Evolutionary conservation across 768 basidiomycete genomes (phyloP).

Genomic region (Leccinellum albellum): DNA sequence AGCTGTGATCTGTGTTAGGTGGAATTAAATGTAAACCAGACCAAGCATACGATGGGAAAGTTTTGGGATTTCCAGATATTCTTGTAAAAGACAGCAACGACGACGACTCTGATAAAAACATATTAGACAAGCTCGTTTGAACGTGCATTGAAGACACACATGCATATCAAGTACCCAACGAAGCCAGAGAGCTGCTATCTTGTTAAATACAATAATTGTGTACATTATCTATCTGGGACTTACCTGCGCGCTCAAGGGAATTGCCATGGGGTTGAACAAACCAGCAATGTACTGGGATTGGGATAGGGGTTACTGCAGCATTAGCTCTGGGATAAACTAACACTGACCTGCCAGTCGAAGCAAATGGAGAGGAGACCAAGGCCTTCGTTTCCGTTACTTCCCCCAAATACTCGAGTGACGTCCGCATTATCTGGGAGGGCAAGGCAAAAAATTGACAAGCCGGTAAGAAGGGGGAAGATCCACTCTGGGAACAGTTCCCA

Average conservation of each 20-base stretch:
- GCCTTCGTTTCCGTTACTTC: too few species aligned
- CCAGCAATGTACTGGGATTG: slow-evolving; percentile 18
- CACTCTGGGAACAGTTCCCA: too few species aligned
- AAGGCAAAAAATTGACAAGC: too few species aligned
- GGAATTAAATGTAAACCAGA: not conserved
- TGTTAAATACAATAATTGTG: not conserved
- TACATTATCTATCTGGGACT: not conserved
- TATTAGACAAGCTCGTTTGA: not conserved
- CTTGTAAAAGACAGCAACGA: slow-evolving; percentile 36
- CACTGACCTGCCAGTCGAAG: too few species aligned
- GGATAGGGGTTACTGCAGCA: too few species aligned
- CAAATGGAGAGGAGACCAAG: too few species aligned
- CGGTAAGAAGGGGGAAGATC: too few species aligned
- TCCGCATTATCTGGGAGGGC: too few species aligned
- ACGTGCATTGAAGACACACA: slow-evolving; percentile 32
- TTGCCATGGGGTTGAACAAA: slow-evolving; percentile 44
- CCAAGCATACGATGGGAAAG: slow-evolving; percentile 52
- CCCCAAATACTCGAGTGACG: too few species aligned
- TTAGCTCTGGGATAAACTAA: too few species aligned
- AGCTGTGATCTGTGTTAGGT: slow-evolving; percentile 26
- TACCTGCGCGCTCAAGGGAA: slow-evolving; percentile 51
- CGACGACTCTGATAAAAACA: slow-evolving; percentile 27
- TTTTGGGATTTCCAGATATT: slow-evolving; percentile 57
- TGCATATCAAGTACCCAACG: slow-evolving; percentile 48
- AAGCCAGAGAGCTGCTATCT: slow-evolving; percentile 39